Evolutionary conservation across 441 rosid species (phyloP), one percentile per base, ranked within the genome.

Genomic region (Biscutella laevigata): DNA sequence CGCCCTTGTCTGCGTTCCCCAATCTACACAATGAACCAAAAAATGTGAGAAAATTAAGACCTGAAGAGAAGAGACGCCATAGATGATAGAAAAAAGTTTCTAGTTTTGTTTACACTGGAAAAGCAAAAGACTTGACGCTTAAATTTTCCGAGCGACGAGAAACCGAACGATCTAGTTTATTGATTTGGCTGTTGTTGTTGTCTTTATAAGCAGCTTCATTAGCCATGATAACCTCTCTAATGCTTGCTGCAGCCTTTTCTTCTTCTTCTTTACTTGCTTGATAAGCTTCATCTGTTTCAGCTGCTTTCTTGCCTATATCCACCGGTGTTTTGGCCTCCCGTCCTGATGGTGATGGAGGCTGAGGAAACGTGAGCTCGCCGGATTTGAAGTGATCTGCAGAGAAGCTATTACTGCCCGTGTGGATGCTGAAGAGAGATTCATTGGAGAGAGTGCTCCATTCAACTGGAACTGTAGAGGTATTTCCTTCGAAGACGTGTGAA

Each of bases 41-140:
- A 12, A 29, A 21, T 47, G 6, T 45, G 16, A 67, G 43, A 25
- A 53, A 24, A 42, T 16, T 3, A 8, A 29, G 26, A 15, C 12
- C 14, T 39, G 22, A 11, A 51, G n/a, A 28, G 15, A 8, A n/a
- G 12, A 26, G n/a, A n/a, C n/a, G n/a, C n/a, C n/a, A n/a, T n/a
- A n/a, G n/a, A 38, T 48, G 15, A 40, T 12, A 1, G 14, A 2
- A 40, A 7, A 8, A 29, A 6, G 10, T 3, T 44, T 34, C 0
- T 17, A n/a, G 0, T 16, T 75, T 34, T 32, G 26, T 4, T 81
- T 79, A 84, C 96, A 76, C 61, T 46, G 88, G 91, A 61, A 88
- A 84, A 36, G 87, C 91, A 12, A 88, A 88, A 7, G 94, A 82
- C 67, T 61, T 78, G 61, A 71, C 57, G 38, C 87, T 78, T 5